Evolutionary conservation across 2,329 filamentous ascomycete genomes (phyloP), one percentile per base, ranked within the genome.

Genomic region (Cercospora sesami): DNA sequence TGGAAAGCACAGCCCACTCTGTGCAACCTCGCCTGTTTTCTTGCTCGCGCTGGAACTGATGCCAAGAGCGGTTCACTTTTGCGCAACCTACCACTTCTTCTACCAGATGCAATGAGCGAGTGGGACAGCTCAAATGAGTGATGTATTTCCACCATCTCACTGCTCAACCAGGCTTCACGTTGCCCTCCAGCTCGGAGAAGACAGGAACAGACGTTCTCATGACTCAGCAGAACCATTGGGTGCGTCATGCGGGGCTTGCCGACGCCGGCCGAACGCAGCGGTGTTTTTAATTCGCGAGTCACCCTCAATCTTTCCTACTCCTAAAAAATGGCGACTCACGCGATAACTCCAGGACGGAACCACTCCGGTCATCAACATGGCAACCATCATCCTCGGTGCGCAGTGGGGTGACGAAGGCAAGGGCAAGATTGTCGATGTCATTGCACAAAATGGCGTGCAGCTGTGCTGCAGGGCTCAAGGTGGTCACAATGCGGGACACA

Each of bases 381-480:
- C 85, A 65, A 87, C 86, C 57, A 83, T 87, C 68, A 84, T 87
- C 72, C 82, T 88, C 72, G 86, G 86, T 68, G 82, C 84, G 75
- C 86, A 88, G 79, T 89, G 86, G 83, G 87, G 86, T 79, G 83
- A 86, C 77, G 85, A 86, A 80, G 83, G 77, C 63, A 86, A 87
- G 78, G 86, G 86, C 70, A 88, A 88, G 77, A 84, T 88, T 70
- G 86, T 86, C 75, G 86, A 79, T 72, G 74, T 79, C 30, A 73
- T 79, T 51, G 71, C 70, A 30, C 75, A 76, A 60, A 80, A 83
- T 66, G 80, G 83, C 69, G 81, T 83, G 55, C 81, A 85, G 72
- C 79, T 88, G 72, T 88, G 86, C 80, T 86, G 86, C 73, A 82
- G 86, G 72, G 85, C 85, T 64, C 83, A 86, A 72, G 86, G 86